Evolutionary conservation across 129 eudicot genomes (phyloP), one percentile per base, ranked within the genome.

Genomic region (Chrysanthemum seticuspe): DNA sequence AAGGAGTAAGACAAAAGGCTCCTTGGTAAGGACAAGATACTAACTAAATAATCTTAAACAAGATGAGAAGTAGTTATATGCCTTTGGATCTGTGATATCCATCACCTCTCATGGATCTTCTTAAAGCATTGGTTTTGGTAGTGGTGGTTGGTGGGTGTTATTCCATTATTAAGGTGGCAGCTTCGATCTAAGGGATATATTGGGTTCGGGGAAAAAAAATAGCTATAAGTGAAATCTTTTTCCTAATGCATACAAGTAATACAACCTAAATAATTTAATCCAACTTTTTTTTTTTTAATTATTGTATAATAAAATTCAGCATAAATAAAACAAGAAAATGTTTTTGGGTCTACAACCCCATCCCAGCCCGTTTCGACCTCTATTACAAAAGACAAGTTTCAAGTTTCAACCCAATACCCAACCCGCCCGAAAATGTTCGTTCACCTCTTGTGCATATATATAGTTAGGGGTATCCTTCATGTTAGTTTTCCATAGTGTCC

Each of bases 381-480:
- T 7, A 40, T 40, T 40, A 40, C 10, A 40, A 40, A 40, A 29
- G n/a, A 62, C 40, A 34, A 3, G 45, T 4, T 59, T 62, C 40
- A 34, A 3, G 45, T 4, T 59, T 62, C 8, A 44, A 27, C 48
- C 14, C 47, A 13, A n/a, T 13, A 62, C 19, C 67, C 48, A 14
- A 29, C 44, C 47, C n/a, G 11, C 21, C 11, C n/a, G 18, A 13
- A 5, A 1, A 25, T 1, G 47, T 29, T 62, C 2, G 47, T 40
- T 10, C 21, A 23, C 8, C 1, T 50, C 72, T 51, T 25, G 61
- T 53, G 23, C 10, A 60, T 68, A 50, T 51, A 59, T 68, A 50
- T 51, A 14, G 48, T 14, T 68, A 47, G 72, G 73, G 29, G 62
- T 36, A 52, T 53, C n/a, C 49, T 21, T 51, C 61, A 18, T 13